Evolutionary conservation across 441 rosid genomes (phyloP), one percentile per base, ranked within the genome.

Genomic region (Pelargonium fulgidum): DNA sequence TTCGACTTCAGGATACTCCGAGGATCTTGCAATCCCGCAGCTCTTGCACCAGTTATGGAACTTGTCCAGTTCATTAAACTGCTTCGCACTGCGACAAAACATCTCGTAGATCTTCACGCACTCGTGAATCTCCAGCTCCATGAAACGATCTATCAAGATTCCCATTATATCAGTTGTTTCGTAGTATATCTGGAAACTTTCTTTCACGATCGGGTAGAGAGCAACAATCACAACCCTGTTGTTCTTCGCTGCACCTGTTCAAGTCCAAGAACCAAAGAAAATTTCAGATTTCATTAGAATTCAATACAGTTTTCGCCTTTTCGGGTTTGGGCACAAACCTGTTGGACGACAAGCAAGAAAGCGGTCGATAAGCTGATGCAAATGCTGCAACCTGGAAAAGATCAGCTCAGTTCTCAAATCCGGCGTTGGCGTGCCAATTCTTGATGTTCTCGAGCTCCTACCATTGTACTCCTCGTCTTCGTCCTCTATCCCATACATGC

Each of bases 341-440:
- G 97, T 87, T 41, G 99, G 97, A 36, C 87, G 85, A 68, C 97
- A 91, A 63, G 97, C 92, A 69, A 93, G 72, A 74, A 91, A 88
- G 16, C 96, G 96, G 3, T 88, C 91, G n/a, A 93, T 87, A 2
- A 91, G 82, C 72, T 86, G 96, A 50, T 85, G 96, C 81, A 87
- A 77, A 75, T 85, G 95, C 13, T 87, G 91, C 16, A 82, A 54
- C 84, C 83, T 85, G 4, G 83, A 81, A 73, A 88, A 86, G 0
- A 93, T 36, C 20, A 70, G 74, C 4, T 81, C 95, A 16, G 47
- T 76, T 66, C 78, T 85, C 92, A 89, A 82, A 45, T 89, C 89
- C 3, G 72, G 79, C 14, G 81, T 39, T 0, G 92, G 92, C 7
- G 87, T 85, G n/a, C 52, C 80, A 1, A 50, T 72, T 70, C 24